These are phyloP conservation scores for Nicotiana attenuata DNA, from an alignment of 257 asterid species.

Conservation along the genomic window DNA sequence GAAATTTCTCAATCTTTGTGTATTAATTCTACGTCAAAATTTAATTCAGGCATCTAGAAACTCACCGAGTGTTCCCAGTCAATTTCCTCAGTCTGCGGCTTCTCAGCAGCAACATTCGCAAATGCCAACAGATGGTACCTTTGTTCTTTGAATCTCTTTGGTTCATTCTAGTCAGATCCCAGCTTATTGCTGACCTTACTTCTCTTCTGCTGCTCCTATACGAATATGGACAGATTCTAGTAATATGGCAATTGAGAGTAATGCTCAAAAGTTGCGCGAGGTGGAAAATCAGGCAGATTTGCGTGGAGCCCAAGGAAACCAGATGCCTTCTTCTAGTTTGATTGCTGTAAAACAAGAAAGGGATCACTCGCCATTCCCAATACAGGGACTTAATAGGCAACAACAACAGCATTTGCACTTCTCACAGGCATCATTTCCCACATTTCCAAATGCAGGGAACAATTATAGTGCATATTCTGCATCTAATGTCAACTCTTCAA, in stretches of 20 bases:
- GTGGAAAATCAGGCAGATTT: constrained; percentile 50
- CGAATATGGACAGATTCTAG: constrained; percentile 37
- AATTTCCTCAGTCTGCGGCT: constrained; percentile 50
- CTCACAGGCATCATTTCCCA: constrained; percentile 52
- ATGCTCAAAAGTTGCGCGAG: constrained; percentile 39
- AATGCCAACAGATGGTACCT: constrained; percentile 44
- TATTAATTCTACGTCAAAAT: constrained; percentile 18
- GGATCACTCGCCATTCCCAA: constrained; percentile 52
- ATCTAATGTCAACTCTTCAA: constrained; percentile 34
- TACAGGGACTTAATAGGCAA: constrained; percentile 67
- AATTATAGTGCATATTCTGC: constrained; percentile 55
- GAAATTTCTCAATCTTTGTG: constrained; percentile 3
- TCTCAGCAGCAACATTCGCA: constrained; percentile 46
- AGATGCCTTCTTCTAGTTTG: constrained; percentile 36
- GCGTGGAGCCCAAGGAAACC: constrained; percentile 45
- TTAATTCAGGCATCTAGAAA: constrained; percentile 48
- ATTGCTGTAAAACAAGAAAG: constrained; percentile 53
- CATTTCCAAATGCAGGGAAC: constrained; percentile 49
- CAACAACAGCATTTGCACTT: constrained; percentile 56
- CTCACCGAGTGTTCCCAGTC: constrained; percentile 41
- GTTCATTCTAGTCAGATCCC: constrained; percentile 6
- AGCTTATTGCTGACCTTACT: constrained; percentile 23
- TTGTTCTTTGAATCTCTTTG: constrained; percentile 15
- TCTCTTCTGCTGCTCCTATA: constrained; percentile 18
- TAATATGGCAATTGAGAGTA: constrained; percentile 36